A percentile compares a stretch with the other conserved stretches of the same genome.
phyloP scores from a whole-genome alignment of 2,329 filamentous ascomycete species.

The Pestalotiopsis sp. region DNA sequence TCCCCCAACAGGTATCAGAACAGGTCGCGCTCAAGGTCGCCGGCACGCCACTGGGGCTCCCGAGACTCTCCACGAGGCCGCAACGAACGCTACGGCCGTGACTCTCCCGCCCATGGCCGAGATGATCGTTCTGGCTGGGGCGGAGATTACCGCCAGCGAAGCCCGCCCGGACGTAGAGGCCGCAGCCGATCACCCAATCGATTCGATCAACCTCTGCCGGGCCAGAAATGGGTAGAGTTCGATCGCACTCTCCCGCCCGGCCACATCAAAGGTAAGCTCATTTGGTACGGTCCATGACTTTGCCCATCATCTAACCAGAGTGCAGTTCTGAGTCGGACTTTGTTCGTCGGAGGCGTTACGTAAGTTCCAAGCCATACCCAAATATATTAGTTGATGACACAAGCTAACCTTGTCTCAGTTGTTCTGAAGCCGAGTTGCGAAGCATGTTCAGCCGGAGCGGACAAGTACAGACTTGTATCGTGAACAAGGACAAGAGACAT shows the following conservation, averaged over 20 bases:
- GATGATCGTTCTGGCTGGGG: constrained; percentile 49
- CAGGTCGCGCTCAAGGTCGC: constrained; percentile 79
- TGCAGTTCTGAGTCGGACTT: constrained; percentile 82
- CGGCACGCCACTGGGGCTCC: constrained; percentile 72
- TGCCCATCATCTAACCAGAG: not conserved
- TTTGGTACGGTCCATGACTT: not conserved
- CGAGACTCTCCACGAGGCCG: constrained; percentile 66
- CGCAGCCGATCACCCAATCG: constrained; percentile 60
- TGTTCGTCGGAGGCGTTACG: constrained; percentile 96
- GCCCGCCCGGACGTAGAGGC: constrained; percentile 70
- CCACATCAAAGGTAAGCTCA: constrained; percentile 70
- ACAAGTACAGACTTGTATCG: constrained; percentile 93
- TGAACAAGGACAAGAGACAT: constrained; percentile 96
- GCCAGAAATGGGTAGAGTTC: constrained; percentile 75
- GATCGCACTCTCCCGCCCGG: constrained; percentile 75
- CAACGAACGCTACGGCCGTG: constrained; percentile 73
- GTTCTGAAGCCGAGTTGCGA: constrained; percentile 80
- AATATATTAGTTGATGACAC: not conserved
- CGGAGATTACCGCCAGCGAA: constrained; percentile 84
- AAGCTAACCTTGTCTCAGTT: constrained; percentile 43
- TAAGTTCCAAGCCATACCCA: constrained; percentile 48
- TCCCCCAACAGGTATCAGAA: constrained; percentile 64
- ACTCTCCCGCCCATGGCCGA: constrained; percentile 64
- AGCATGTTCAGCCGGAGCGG: constrained; percentile 81
- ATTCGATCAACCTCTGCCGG: constrained; percentile 36